These are phyloP conservation scores for Dactylellina parvicollis DNA, from an alignment of 2,329 filamentous ascomycete species.

Conservation along the genomic window DNA sequence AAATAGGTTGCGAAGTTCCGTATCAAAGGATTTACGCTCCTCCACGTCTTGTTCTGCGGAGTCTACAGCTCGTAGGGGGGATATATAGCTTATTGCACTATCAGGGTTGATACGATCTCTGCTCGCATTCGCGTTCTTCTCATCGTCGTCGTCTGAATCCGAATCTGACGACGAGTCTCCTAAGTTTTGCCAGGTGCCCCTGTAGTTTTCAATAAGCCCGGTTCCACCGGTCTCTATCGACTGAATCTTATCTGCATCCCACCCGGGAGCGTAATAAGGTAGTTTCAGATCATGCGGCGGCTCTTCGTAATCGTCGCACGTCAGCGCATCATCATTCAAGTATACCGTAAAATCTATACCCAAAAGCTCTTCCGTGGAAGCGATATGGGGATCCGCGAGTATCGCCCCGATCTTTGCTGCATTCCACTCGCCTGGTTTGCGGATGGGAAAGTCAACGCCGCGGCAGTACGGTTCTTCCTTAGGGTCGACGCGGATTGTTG, in stretches of 20 bases:
- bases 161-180: background rate
- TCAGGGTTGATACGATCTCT: background rate
- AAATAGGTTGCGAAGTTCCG: background rate
- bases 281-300: slow-evolving; percentile 3
- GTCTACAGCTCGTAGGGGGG: background rate
- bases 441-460: slow-evolving; percentile 18
- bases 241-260: background rate
- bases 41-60: background rate
- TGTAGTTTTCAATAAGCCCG: background rate
- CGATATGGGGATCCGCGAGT: slow-evolving; percentile 4
- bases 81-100: slow-evolving; percentile 3
- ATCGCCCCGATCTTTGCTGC: slow-evolving; percentile 11
- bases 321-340: slow-evolving; percentile 5
- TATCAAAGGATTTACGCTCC: background rate
- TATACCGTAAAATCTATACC: slow-evolving; percentile 21
- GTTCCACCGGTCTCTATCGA: background rate
- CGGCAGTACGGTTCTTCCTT: slow-evolving; percentile 1
- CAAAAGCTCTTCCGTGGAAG: background rate
- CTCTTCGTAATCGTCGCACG: background rate
- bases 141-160: background rate
- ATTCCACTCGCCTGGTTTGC: background rate
- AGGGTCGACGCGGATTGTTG: background rate
- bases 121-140: background rate
- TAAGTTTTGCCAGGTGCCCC: background rate
- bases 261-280: slow-evolving; percentile 28